Conservation (phyloP, 768 basidiomycete genomes). For the Pulveroboletus sp. region DNA sequence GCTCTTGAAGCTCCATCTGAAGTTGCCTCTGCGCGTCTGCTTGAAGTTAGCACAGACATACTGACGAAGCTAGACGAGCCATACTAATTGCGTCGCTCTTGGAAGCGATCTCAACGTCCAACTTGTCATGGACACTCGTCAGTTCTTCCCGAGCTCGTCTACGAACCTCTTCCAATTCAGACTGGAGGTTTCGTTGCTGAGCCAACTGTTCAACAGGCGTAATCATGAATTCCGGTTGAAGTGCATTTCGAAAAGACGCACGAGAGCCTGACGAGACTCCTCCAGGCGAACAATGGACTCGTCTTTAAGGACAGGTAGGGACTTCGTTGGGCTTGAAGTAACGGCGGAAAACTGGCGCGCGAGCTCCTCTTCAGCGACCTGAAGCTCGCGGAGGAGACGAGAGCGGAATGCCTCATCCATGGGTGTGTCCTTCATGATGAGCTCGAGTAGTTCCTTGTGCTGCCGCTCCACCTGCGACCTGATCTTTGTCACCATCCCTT, state of each 20-base stretch:
- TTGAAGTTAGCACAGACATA: background rate
- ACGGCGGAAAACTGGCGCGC: conserved; percentile 22
- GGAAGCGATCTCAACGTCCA: conserved; percentile 47
- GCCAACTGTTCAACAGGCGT: conserved; percentile 42
- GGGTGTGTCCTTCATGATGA: conserved; percentile 54
- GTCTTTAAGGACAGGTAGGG: conserved; percentile 42
- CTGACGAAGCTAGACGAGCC: conserved; percentile 7
- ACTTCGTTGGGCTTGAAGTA: conserved; percentile 41
- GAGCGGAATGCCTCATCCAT: conserved; percentile 60
- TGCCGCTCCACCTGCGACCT: conserved; percentile 62
- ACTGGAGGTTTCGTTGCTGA: conserved; percentile 60
- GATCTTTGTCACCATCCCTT: conserved; percentile 49
- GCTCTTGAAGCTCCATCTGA: conserved; percentile 57
- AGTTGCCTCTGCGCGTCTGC: conserved; percentile 58
- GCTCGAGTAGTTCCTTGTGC: conserved; percentile 67
- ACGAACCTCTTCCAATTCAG: conserved; percentile 63
- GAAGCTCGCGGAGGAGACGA: conserved; percentile 58
- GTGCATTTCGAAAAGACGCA: conserved; percentile 30
- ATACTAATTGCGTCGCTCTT: conserved; percentile 60
- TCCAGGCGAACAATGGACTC: conserved; percentile 45
- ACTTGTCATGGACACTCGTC: conserved; percentile 48
- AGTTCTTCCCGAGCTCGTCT: conserved; percentile 62
- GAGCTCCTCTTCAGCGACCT: conserved; percentile 48
- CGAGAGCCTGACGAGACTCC: conserved; percentile 67
- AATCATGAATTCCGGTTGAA: background rate